Evolutionary conservation across 2,329 filamentous ascomycete genomes (phyloP), one percentile per base, ranked within the genome.

Genomic region (Leptographium radiaticola): DNA sequence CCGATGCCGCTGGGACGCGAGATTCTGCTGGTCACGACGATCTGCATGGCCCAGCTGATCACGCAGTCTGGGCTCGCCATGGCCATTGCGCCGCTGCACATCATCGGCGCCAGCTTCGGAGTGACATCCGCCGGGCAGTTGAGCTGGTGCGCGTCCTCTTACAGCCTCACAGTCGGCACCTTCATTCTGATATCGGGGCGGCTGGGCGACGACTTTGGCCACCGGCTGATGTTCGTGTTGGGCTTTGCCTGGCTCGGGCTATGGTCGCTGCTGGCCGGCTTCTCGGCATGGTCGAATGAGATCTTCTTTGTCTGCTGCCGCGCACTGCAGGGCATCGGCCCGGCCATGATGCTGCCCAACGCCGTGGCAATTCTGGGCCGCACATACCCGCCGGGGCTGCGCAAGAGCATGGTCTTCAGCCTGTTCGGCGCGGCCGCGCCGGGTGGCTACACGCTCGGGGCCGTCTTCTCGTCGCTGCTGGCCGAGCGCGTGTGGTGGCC

Each of bases 251-350:
- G 86, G 87, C 76, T 86, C 49, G 65, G 79, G 5, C 58, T 83
- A 38, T 89, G 85, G 78, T 82, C 80, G 11, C 66, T 90, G 53
- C 68, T 87, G 50, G 78, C 76, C n/a, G 86, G 86, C 7, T 20
- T 57, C 16, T 20, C 53, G 2, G 56, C 55, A 9, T 87, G 53
- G 31, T 20, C 53, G 9, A n/a, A 13, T 49, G 75, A 81, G 55
- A 65, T 70, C 1, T 65, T 77, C 13, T 79, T 79, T 59, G 69
- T 76, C 55, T 67, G 74, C 39, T 69, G 71, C n/a, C 70, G 79
- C 7, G 76, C 74, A 0, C 62, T 81, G 3, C 79, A 83, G 57
- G 79, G 80, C 0, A 73, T 83, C 18, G 84, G 83, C 0, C 78
- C 80, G 0, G 80, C 81, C 0, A 69, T 87, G 38, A 67, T 75